Conservation (phyloP, 1,284 basidiomycete species). For the Heterobasidion occidentale region DNA sequence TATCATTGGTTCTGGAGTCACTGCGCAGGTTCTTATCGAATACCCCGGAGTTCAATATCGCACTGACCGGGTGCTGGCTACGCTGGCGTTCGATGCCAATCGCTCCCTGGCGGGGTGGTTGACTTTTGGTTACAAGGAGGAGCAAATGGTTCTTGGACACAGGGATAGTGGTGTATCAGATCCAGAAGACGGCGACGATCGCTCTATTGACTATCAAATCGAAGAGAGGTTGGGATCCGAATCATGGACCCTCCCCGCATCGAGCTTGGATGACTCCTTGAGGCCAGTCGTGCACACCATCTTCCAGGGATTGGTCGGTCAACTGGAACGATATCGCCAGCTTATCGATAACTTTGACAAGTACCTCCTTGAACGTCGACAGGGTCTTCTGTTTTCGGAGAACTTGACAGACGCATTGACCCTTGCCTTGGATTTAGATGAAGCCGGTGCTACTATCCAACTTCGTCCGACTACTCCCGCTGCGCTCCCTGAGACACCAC, state of each 20-base stretch:
- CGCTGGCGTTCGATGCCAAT: slow-evolving; percentile 76
- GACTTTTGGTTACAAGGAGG: slow-evolving; percentile 48
- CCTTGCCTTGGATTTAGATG: slow-evolving; percentile 54
- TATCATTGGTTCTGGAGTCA: slow-evolving; percentile 64
- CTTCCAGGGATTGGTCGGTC: slow-evolving; percentile 68
- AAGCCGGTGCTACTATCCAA: slow-evolving; percentile 9
- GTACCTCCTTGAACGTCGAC: slow-evolving; percentile 78
- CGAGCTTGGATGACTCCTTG: slow-evolving; percentile 59
- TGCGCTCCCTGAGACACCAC: slow-evolving; percentile 18
- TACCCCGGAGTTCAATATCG: slow-evolving; percentile 81
- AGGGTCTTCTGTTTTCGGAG: slow-evolving; percentile 88
- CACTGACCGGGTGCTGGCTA: slow-evolving; percentile 79
- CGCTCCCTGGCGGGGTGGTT: slow-evolving; percentile 88
- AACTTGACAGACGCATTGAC: slow-evolving; percentile 87
- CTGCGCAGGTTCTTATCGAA: slow-evolving; percentile 80
- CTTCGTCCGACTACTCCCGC: slow-evolving; percentile 10
- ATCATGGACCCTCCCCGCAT: slow-evolving; percentile 50
- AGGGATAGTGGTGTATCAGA: slow-evolving; percentile 12
- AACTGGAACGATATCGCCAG: slow-evolving; percentile 74
- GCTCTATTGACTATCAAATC: slow-evolving; percentile 69
- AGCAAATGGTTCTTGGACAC: slow-evolving; percentile 9
- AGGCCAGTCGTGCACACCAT: slow-evolving; percentile 76
- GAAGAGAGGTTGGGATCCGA: slow-evolving; percentile 58
- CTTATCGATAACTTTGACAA: slow-evolving; percentile 77
- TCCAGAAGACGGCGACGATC: slow-evolving; percentile 55